Conservation (phyloP, 345 rosid genomes). For the Eucalyptus melliodora region DNA sequence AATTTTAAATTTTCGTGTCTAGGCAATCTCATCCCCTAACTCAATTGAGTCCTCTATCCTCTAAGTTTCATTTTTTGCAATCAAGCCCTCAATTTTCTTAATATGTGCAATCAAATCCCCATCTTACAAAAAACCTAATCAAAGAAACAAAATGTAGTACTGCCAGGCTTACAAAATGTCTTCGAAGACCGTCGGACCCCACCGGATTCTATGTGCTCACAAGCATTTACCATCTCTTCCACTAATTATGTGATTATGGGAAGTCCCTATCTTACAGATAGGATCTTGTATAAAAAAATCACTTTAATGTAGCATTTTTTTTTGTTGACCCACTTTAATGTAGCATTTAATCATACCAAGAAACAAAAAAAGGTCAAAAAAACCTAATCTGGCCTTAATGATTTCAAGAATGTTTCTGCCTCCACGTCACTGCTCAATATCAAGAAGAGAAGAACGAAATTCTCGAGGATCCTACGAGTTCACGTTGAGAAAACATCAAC, state of each 20-base stretch:
- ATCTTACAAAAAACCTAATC: not conserved
- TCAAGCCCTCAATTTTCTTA: not conserved
- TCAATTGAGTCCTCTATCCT: not conserved
- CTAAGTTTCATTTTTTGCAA: not conserved
- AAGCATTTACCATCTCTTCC: not conserved
- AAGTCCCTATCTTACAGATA: not conserved
- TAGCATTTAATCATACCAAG: not conserved
- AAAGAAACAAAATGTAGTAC: not conserved
- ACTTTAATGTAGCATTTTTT: not conserved
- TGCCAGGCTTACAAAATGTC: not conserved
- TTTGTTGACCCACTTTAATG: not conserved
- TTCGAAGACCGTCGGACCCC: not conserved
- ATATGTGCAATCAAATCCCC: not conserved
- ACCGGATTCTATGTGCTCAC: not conserved
- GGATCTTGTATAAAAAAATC: not conserved
- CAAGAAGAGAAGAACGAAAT: not conserved
- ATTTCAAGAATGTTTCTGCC: not conserved
- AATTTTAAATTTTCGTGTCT: not conserved
- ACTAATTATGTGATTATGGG: not conserved
- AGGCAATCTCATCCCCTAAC: not conserved
- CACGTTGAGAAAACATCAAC: not conserved
- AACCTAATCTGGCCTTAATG: not conserved
- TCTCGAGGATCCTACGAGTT: not conserved
- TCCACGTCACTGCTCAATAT: not conserved
- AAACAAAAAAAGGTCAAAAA: not conserved